A percentile compares a stretch with the other conserved stretches of the same genome.
Evolutionary conservation across 129 eudicot species (phyloP).

Genomic region (Erigeron canadensis): DNA sequence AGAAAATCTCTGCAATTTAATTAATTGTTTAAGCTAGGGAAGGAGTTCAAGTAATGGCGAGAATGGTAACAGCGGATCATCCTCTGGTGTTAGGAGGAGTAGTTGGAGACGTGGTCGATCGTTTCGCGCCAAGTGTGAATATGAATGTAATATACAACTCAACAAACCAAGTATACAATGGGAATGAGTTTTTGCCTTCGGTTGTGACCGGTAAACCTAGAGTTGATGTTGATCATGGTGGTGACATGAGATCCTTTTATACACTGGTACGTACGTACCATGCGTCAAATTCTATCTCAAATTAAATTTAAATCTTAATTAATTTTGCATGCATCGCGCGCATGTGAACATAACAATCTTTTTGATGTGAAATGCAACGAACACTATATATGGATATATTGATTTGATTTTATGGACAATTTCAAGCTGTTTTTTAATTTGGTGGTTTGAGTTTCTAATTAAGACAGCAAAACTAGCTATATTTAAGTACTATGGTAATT

Average conservation of each 20-base stretch:
- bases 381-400: too few relatives aligned
- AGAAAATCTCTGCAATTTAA: neutral
- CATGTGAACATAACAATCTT: too few relatives aligned
- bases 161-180: conserved; percentile 65
- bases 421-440: too few relatives aligned
- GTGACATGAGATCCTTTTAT: conserved; percentile 78
- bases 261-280: conserved; percentile 88
- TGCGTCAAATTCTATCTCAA: too few relatives aligned
- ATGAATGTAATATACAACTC: conserved; percentile 63
- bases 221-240: conserved; percentile 78
- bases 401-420: neutral
- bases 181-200: conserved; percentile 76
- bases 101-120: conserved; percentile 75
- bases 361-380: neutral
- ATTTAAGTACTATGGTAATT: too few relatives aligned
- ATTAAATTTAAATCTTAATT: too few relatives aligned
- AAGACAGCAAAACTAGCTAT: too few relatives aligned
- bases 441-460: too few relatives aligned
- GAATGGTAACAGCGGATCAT: conserved; percentile 28
- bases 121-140: conserved; percentile 49
- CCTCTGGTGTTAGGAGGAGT: conserved; percentile 69
- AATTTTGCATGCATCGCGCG: too few relatives aligned
- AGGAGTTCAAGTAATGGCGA: conserved; percentile 40
- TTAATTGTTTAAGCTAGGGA: neutral
- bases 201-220: conserved; percentile 57